Percentiles rank a stretch among this genome's conserved stretches.
phyloP scores from a whole-genome alignment of 192 early-diverging fungal genomes.

The Glomus cerebriforme region DNA sequence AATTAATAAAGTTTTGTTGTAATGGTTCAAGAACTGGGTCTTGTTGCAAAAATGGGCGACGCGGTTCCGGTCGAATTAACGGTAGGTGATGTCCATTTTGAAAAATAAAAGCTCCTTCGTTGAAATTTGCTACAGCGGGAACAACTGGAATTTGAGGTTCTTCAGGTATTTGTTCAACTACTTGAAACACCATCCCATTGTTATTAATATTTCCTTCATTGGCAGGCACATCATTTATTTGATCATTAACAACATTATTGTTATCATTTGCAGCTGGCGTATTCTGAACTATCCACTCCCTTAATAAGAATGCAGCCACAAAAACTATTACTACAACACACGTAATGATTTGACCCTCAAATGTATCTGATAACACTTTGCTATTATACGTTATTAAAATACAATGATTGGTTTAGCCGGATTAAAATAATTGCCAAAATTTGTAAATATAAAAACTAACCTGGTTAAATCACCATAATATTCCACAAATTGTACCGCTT shows the following conservation, averaged over 20 bases:
- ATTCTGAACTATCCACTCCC: conserved; percentile 86
- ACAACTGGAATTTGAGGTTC: background rate
- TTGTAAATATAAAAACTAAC: background rate
- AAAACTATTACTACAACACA: conserved; percentile 75
- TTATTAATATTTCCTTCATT: conserved; percentile 1
- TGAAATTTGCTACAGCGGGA: background rate
- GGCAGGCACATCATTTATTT: background rate
- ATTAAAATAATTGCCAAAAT: background rate
- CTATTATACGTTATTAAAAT: conserved; percentile 40
- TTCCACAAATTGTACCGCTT: conserved; percentile 16
- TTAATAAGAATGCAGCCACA: conserved; percentile 78
- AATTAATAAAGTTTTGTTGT: background rate
- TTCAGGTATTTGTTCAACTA: background rate
- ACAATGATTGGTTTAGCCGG: background rate
- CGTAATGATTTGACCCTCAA: conserved; percentile 87
- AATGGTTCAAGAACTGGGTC: background rate
- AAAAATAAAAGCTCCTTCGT: background rate
- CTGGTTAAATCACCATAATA: conserved; percentile 24
- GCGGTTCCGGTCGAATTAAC: background rate
- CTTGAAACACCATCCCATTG: background rate
- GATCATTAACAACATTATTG: conserved; percentile 28
- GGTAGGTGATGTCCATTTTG: background rate
- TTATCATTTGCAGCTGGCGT: conserved; percentile 47
- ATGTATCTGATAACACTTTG: conserved; percentile 61
- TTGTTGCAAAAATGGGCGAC: background rate